Conservation (phyloP, 1,284 basidiomycete species). For the Rhizoctonia solani region DNA sequence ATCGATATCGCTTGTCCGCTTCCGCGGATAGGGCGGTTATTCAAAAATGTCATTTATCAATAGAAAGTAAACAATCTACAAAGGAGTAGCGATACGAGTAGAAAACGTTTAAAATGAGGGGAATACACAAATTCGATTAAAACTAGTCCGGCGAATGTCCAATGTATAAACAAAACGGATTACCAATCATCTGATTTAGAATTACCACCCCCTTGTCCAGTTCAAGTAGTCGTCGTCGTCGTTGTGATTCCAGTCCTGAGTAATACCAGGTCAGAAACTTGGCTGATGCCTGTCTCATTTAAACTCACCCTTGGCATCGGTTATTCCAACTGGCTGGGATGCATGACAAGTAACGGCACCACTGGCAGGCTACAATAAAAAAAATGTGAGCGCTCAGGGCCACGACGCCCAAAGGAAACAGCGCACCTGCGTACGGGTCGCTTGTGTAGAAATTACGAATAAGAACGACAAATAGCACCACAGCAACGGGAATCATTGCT, state of each 20-base stretch:
- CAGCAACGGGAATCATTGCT: slow-evolving; percentile 69
- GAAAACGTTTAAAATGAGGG: neutral
- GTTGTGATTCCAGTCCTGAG: slow-evolving; percentile 26
- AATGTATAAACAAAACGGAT: neutral
- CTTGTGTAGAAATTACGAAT: slow-evolving; percentile 88
- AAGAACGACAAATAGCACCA: slow-evolving; percentile 83
- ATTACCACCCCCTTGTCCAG: no score
- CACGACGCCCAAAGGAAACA: neutral
- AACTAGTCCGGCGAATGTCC: neutral
- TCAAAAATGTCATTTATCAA: slow-evolving; percentile 15
- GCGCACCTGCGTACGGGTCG: slow-evolving; percentile 75
- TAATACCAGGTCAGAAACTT: neutral
- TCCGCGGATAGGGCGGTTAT: slow-evolving; percentile 23
- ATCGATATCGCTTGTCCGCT: neutral
- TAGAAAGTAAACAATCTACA: neutral
- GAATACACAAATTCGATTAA: slow-evolving; percentile 12
- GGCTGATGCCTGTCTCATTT: neutral
- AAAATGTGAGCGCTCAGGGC: neutral
- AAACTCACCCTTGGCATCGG: slow-evolving; percentile 66
- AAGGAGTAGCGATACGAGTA: neutral
- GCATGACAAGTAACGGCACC: slow-evolving; percentile 89
- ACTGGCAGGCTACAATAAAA: slow-evolving; percentile 67
- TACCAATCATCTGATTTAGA: neutral
- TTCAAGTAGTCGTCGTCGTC: slow-evolving; percentile 18
- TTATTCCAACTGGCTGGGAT: slow-evolving; percentile 79